phyloP scores from a whole-genome alignment of 2,329 filamentous ascomycete species.

The Stachybotrys chartarum region DNA sequence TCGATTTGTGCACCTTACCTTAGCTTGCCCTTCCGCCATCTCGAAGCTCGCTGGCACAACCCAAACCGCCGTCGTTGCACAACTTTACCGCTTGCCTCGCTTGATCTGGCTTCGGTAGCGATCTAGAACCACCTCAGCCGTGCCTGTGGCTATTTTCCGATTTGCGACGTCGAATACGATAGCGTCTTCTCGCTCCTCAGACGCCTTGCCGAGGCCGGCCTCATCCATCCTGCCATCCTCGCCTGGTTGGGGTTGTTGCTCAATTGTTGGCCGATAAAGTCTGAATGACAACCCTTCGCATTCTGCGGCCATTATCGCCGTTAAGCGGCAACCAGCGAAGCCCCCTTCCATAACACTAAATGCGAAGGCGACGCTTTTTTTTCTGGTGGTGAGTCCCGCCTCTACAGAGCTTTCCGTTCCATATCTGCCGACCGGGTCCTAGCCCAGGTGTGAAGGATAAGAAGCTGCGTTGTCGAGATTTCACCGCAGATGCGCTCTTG shows the following conservation, averaged over 20 bases:
- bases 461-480: too few relatives aligned
- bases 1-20: not conserved
- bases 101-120: not conserved
- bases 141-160: too few relatives aligned
- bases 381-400: not conserved
- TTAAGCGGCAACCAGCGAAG: not conserved
- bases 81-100: not conserved
- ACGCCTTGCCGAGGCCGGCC: not conserved
- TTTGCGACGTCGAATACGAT: not conserved
- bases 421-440: too few relatives aligned
- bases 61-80: not conserved
- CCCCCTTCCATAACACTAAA: not conserved
- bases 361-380: not conserved
- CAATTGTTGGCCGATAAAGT: too few relatives aligned
- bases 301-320: not conserved
- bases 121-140: not conserved
- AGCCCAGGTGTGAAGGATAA: too few relatives aligned
- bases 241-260: too few relatives aligned
- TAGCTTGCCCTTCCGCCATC: not conserved
- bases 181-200: not conserved
- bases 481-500: too few relatives aligned
- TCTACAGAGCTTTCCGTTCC: too few relatives aligned
- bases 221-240: not conserved
- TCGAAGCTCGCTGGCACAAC: not conserved
- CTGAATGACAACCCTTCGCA: not conserved